Evolutionary conservation across 257 asterid species (phyloP).

Genomic region (Ligustrum vulgare): DNA sequence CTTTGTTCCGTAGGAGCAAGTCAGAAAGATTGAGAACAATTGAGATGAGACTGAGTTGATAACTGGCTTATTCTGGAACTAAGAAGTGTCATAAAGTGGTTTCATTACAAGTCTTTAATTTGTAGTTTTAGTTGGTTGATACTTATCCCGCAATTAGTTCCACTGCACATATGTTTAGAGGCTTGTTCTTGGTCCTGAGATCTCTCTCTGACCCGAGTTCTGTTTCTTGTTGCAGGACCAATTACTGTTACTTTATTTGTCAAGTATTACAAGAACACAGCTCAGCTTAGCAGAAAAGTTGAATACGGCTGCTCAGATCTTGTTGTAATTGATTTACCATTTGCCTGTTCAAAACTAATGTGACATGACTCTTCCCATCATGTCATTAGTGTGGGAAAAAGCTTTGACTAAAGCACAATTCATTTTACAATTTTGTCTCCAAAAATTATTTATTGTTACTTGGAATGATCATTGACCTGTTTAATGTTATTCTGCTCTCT

Average conservation of each 20-base stretch:
- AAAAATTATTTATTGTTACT: neutral
- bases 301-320: slow-evolving; percentile 93
- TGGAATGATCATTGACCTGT: neutral
- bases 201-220: neutral
- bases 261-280: slow-evolving; percentile 95
- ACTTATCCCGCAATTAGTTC: neutral
- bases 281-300: slow-evolving; percentile 86
- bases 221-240: slow-evolving; percentile 63
- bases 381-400: slow-evolving; percentile 4
- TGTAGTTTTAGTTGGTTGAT: neutral
- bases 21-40: too few relatives aligned
- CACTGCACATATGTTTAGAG: neutral
- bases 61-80: neutral
- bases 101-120: too few relatives aligned
- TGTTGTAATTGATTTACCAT: slow-evolving; percentile 39
- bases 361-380: neutral
- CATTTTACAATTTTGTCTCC: neutral
- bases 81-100: too few relatives aligned
- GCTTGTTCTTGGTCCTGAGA: neutral
- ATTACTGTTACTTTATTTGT: slow-evolving; percentile 71
- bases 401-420: neutral
- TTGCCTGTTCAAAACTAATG: neutral
- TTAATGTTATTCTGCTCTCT: neutral
- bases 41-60: neutral
- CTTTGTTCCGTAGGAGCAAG: too few relatives aligned